Evolutionary conservation across 176 grass and related monocot species (phyloP), one percentile per base, ranked within the genome.

Genomic region (Stipa capillata): DNA sequence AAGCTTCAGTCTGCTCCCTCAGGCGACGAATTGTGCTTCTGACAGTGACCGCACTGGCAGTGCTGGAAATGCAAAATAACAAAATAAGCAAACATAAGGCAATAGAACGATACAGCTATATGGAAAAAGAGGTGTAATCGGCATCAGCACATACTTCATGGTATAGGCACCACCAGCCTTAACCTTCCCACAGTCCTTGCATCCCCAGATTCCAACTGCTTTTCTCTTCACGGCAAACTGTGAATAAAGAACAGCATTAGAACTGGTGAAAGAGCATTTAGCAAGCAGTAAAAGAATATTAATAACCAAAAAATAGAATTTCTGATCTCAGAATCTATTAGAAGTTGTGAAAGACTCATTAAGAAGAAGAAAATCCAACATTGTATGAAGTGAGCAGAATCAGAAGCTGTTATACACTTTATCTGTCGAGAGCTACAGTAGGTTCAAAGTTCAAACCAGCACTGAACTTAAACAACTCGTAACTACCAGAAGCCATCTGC

Each of bases 221-320:
- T 94, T 94, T 80, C 92, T 94, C 71, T 94, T 94, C 48, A 91
- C 92, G 43, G 89, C 89, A 87, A 77, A 94, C 80, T 94, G 54
- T 28, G 50, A 50, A 62, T 48, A 3, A 35, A 13, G 6, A 42
- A 45, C 14, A 3, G 18, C 5, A 53, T 15, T 24, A 73, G 11
- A 15, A 12, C 8, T 11, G 44, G 57, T 60, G 37, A 73, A 14
- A n/a, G n/a, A n/a, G n/a, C n/a, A n/a, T n/a, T n/a, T n/a, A n/a
- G n/a, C n/a, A n/a, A n/a, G n/a, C n/a, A n/a, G n/a, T 4, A 70
- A 24, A 71, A 47, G 16, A 18, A 49, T 16, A 17, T 15, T 20
- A 28, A 69, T 3, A 20, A 29, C 6, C 2, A 43, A 31, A 48
- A 66, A 23, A 6, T 31, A 70, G 1, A n/a, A 16, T 24, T 24